These are phyloP conservation scores for Osmanthus fragrans DNA, from an alignment of 257 asterid genomes.

Conservation along the genomic window DNA sequence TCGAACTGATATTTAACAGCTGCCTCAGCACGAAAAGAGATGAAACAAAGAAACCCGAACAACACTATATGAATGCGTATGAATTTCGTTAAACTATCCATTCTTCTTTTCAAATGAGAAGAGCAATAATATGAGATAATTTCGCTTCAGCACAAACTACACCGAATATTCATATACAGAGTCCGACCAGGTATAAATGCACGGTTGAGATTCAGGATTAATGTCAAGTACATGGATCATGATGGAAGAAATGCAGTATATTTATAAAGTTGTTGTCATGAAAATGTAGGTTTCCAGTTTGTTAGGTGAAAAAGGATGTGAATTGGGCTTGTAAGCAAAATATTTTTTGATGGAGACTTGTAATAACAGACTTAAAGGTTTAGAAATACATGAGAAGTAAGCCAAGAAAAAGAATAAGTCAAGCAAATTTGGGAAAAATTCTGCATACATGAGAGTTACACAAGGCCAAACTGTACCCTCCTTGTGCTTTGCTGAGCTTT, in stretches of 20 bases:
- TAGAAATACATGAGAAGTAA: slow-evolving; percentile 28
- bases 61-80: slow-evolving; percentile 13
- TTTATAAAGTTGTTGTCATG: slow-evolving; percentile 28
- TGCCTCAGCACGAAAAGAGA: slow-evolving; percentile 39
- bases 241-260: slow-evolving; percentile 11
- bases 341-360: slow-evolving; percentile 33
- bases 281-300: slow-evolving; percentile 9
- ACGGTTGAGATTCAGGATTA: neutral
- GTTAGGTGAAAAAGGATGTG: slow-evolving; percentile 37
- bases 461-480: slow-evolving; percentile 11
- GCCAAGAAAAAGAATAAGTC: slow-evolving; percentile 21
- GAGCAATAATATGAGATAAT: neutral
- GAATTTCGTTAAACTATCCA: slow-evolving; percentile 25
- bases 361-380: slow-evolving; percentile 45
- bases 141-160: neutral
- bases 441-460: slow-evolving; percentile 24
- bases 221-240: neutral
- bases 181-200: neutral
- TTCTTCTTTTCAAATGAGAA: slow-evolving; percentile 17
- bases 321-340: slow-evolving; percentile 51
- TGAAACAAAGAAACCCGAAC: slow-evolving; percentile 32
- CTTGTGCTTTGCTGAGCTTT: slow-evolving; percentile 29
- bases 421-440: neutral
- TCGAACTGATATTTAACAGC: slow-evolving; percentile 52
- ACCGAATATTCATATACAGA: neutral